Percentiles rank a stretch among this genome's conserved stretches.
These are phyloP conservation scores for Chloridella minuta DNA, from an alignment of 352 stramenopile species.

Conservation along the genomic window DNA sequence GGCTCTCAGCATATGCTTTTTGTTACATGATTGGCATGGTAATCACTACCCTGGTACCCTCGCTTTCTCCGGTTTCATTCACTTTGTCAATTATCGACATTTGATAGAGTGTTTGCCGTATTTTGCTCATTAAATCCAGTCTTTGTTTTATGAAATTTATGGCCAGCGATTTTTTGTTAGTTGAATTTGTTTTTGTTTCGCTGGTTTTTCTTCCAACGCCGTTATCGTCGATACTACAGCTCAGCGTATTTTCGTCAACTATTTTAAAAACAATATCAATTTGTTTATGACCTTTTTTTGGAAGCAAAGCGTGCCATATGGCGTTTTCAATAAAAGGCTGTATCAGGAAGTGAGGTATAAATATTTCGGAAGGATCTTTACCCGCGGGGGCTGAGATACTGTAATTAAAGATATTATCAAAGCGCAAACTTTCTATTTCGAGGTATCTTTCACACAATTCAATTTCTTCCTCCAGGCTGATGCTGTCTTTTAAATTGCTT, in stretches of 20 bases:
- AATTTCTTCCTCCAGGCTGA: background rate
- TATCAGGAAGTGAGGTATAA: background rate
- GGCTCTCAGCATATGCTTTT: too few species aligned
- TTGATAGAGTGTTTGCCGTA: too few species aligned
- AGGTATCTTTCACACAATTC: background rate
- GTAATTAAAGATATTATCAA: background rate
- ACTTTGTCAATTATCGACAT: too few species aligned
- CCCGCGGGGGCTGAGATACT: too few species aligned
- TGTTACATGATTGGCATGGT: too few species aligned
- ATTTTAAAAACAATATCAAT: background rate
- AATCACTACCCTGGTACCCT: background rate
- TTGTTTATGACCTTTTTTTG: background rate
- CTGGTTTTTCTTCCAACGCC: background rate
- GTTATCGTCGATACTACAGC: background rate
- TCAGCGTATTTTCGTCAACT: background rate
- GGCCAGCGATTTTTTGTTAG: background rate
- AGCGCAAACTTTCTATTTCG: background rate
- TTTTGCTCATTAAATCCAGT: background rate
- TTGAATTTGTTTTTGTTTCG: background rate
- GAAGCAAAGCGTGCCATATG: background rate
- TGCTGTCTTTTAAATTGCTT: background rate
- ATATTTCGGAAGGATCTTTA: background rate
- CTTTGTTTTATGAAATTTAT: background rate
- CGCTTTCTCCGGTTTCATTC: too few species aligned
- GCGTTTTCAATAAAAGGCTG: background rate